Conservation (phyloP, 2,329 filamentous ascomycete species). For the Fusarium sulawesiense region DNA sequence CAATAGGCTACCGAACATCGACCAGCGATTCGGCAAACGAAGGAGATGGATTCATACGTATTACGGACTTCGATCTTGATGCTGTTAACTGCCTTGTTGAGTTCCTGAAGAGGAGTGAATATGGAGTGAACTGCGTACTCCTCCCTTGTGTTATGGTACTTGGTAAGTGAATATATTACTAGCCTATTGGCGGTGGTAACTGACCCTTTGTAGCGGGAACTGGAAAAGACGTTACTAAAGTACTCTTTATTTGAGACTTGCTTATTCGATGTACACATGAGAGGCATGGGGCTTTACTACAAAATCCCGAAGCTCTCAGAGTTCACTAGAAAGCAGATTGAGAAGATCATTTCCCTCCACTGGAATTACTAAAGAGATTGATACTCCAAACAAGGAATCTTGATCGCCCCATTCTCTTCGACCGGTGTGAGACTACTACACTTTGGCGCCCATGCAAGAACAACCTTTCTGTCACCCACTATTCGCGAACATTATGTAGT, state of each 20-base stretch:
- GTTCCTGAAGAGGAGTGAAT: background rate
- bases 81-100: background rate
- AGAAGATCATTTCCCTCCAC: background rate
- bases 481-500: no score
- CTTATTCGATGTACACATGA: background rate
- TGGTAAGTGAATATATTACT: background rate
- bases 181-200: background rate
- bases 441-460: no score
- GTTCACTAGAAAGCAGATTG: background rate
- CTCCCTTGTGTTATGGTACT: background rate
- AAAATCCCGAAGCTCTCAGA: background rate
- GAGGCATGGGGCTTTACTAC: background rate
- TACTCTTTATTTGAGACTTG: background rate
- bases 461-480: no score
- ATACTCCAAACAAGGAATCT: no score
- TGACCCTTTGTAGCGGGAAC: background rate
- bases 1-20: no score
- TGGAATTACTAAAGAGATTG: background rate
- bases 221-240: no score
- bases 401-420: no score
- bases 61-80: background rate
- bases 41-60: background rate
- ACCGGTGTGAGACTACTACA: no score
- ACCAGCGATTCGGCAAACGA: no score
- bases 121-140: background rate